Evolutionary conservation across 441 rosid species (phyloP), one percentile per base, ranked within the genome.

Genomic region (Daphne laureola): DNA sequence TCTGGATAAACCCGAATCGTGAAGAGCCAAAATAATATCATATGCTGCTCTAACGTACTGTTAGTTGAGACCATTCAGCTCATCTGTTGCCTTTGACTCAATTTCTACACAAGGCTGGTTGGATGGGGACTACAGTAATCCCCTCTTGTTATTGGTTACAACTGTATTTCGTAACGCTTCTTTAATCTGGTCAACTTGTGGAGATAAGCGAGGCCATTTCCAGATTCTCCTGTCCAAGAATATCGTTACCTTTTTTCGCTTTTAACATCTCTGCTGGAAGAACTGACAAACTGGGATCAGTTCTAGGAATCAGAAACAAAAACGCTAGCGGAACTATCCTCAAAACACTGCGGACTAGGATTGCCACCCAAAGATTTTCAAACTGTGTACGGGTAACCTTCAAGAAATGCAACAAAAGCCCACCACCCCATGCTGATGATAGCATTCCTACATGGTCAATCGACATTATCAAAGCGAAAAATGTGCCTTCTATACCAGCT

Each of bases 381-480:
- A 83, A 86, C 65, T 65, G 64, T 50, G 80, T 74, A 26, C 95
- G 71, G 5, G 91, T 81, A 47, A 83, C 88, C 0, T 72, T 60
- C 62, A 78, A 64, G 13, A 67, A 9, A 54, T 74, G 83, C 44
- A 86, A 90, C 8, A 81, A 61, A 6, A 86, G 52, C 26, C 88
- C 88, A 66, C 88, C 86, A 0, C 71, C 77, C 95, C 90, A 81
- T 0, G 95, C 73, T 5, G 88, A 81, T 25, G 82, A n/a, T 14
- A 86, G 75, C 18, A 74, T 48, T 60, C 91, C 95, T n/a, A 76
- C 46, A 46, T 86, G 75, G 56, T 86, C 91, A 21, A 81, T 81
- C 43, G 90, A 86, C 86, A 83, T 83, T 60, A 86, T 74, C 64
- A 83, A 48, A 53, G 95, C 90, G 49, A 79, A 86, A 72, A 86